Evolutionary conservation across 345 rosid species (phyloP).

Genomic region (Firmiana major): DNA sequence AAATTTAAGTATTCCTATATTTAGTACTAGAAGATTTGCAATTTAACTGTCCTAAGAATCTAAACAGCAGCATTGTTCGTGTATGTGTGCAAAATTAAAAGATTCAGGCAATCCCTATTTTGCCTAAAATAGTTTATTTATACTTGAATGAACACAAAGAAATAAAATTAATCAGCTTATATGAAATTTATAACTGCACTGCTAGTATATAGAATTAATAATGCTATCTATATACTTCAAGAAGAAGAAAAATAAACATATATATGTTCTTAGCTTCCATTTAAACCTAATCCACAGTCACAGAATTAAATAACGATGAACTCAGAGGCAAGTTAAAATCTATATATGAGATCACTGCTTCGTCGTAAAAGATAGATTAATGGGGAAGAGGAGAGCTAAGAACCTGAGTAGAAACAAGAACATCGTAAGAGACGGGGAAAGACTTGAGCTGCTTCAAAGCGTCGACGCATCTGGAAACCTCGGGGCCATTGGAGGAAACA

Average conservation of each 20-base stretch:
- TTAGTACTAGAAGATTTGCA: too few relatives aligned
- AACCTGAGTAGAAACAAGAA: constrained; percentile 14
- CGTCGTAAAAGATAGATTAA: too few relatives aligned
- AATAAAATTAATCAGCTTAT: not conserved
- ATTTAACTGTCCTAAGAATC: not conserved
- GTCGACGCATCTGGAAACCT: constrained; percentile 14
- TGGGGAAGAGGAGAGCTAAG: not conserved
- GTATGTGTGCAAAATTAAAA: not conserved
- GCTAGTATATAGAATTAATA: not conserved
- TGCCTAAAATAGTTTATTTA: not conserved
- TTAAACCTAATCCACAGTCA: not conserved
- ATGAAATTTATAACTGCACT: not conserved
- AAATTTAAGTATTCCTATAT: too few relatives aligned
- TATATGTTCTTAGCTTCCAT: not conserved
- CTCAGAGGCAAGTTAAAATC: not conserved
- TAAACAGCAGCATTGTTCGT: not conserved
- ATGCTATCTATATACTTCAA: not conserved
- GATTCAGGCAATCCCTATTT: not conserved
- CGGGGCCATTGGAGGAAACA: not conserved
- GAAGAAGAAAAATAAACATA: too few relatives aligned
- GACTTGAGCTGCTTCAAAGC: constrained; percentile 18
- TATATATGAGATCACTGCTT: not conserved
- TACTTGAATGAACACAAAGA: too few relatives aligned
- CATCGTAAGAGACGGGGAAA: constrained; percentile 11
- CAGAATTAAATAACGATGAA: not conserved